Conservation (phyloP, 2,329 filamentous ascomycete genomes). For the Colletotrichum tabaci region DNA sequence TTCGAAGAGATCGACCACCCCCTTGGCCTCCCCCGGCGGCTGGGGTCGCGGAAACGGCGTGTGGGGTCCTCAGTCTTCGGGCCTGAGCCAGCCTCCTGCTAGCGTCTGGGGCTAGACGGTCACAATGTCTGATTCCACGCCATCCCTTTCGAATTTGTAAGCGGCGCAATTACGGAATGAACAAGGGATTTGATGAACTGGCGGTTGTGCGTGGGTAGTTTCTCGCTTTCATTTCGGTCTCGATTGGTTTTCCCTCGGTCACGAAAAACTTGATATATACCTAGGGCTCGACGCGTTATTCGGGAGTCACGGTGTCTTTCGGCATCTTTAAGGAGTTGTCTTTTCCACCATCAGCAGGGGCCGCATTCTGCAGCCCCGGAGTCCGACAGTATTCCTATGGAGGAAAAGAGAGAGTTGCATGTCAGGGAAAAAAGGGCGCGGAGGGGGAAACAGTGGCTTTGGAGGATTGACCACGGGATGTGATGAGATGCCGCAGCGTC, state of each 20-base stretch:
- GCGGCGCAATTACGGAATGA: conserved; percentile 21
- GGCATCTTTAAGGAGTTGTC: conserved; percentile 43
- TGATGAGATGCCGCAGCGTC: conserved; percentile 31
- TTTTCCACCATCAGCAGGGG: conserved; percentile 38
- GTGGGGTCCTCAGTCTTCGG: conserved; percentile 83
- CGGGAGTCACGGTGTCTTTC: conserved; percentile 42
- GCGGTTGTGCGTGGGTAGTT: conserved; percentile 28
- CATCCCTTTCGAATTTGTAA: conserved; percentile 10
- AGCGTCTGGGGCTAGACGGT: conserved; percentile 88
- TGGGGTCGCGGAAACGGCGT: conserved; percentile 88
- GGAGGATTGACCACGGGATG: conserved; percentile 22
- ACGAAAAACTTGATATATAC: conserved; percentile 43
- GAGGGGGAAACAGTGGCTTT: conserved; percentile 27
- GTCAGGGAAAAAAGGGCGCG: conserved; percentile 24
- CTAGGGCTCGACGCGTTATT: conserved; percentile 40
- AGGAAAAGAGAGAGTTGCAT: conserved; percentile 35
- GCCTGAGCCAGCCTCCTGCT: conserved; percentile 83
- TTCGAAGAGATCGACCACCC: conserved; percentile 87
- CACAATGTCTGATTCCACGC: neutral
- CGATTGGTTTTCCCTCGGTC: conserved; percentile 39
- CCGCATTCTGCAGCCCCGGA: conserved; percentile 42
- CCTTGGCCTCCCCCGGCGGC: conserved; percentile 87
- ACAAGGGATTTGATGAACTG: conserved; percentile 15
- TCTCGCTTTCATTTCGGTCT: conserved; percentile 40
- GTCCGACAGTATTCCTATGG: conserved; percentile 41